These are phyloP conservation scores for Escovopsis weberi DNA, from an alignment of 2,329 filamentous ascomycete species.

Conservation along the genomic window DNA sequence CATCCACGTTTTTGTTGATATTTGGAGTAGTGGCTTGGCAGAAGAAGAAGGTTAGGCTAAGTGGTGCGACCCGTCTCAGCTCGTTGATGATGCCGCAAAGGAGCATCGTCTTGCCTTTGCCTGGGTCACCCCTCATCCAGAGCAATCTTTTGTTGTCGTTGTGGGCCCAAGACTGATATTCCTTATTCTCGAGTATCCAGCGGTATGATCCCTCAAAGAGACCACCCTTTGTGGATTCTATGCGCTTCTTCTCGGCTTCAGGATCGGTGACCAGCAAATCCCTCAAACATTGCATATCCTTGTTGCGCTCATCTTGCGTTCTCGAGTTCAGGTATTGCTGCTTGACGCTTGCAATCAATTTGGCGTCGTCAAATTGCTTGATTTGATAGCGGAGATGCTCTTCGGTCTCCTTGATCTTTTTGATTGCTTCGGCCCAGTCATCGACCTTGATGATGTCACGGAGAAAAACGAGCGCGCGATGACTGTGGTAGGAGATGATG, in stretches of 20 bases:
- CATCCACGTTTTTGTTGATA: conserved; percentile 23
- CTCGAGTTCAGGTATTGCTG: conserved; percentile 4
- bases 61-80: background rate
- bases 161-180: conserved; percentile 14
- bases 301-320: conserved; percentile 6
- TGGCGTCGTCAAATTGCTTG: conserved; percentile 4
- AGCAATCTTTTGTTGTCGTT: conserved; percentile 8
- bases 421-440: conserved; percentile 19
- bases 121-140: conserved; percentile 22
- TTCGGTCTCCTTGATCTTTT: conserved; percentile 16
- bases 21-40: conserved; percentile 24
- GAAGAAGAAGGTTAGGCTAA: conserved; percentile 19
- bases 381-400: conserved; percentile 6
- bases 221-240: conserved; percentile 21
- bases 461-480: conserved; percentile 13
- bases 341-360: conserved; percentile 4
- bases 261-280: conserved; percentile 17
- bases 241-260: conserved; percentile 18
- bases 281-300: conserved; percentile 10
- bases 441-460: conserved; percentile 17
- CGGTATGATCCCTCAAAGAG: conserved; percentile 17
- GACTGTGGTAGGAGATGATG: conserved; percentile 20
- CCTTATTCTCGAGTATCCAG: conserved; percentile 19
- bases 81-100: conserved; percentile 16
- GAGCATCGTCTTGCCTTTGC: conserved; percentile 24